Evolutionary conservation across 2,329 filamentous ascomycete genomes (phyloP).

Genomic region (Tricladium varicosporioides): DNA sequence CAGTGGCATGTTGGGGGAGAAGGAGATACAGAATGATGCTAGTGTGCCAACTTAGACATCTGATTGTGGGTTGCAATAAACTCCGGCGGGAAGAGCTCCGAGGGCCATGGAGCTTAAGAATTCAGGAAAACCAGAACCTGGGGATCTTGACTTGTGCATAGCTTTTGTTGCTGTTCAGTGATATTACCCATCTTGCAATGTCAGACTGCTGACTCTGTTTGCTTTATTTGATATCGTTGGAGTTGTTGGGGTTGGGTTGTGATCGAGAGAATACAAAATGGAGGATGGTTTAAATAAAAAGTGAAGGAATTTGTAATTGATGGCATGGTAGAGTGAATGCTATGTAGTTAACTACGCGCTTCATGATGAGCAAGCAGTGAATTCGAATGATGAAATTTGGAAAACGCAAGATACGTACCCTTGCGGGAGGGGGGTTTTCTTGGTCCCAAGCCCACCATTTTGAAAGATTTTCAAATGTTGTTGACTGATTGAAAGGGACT

Average conservation of each 20-base stretch:
- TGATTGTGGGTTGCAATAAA: not conserved
- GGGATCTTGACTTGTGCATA: not conserved
- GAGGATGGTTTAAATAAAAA: too few relatives aligned
- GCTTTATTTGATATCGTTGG: not conserved
- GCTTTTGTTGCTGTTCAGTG: not conserved
- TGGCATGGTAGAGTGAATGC: not conserved
- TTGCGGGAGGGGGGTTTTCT: slow-evolving; percentile 67
- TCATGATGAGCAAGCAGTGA: too few relatives aligned
- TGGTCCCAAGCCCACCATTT: slow-evolving; percentile 63
- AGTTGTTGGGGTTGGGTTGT: not conserved
- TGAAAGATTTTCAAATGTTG: slow-evolving; percentile 8
- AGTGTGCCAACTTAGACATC: not conserved
- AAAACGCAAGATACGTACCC: slow-evolving; percentile 46
- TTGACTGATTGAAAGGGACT: not conserved
- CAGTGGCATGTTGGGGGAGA: not conserved
- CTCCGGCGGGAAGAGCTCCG: not conserved
- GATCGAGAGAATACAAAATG: too few relatives aligned
- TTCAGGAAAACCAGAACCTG: not conserved
- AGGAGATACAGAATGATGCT: not conserved
- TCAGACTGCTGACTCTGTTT: not conserved
- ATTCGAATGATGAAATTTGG: not conserved
- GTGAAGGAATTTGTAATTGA: too few relatives aligned
- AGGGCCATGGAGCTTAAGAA: not conserved
- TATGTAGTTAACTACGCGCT: not conserved
- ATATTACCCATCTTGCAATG: not conserved